Percentiles rank a stretch among this genome's conserved stretches.
phyloP scores from a whole-genome alignment of 208 protist species.

The Entamoeba moshkovskii region DNA sequence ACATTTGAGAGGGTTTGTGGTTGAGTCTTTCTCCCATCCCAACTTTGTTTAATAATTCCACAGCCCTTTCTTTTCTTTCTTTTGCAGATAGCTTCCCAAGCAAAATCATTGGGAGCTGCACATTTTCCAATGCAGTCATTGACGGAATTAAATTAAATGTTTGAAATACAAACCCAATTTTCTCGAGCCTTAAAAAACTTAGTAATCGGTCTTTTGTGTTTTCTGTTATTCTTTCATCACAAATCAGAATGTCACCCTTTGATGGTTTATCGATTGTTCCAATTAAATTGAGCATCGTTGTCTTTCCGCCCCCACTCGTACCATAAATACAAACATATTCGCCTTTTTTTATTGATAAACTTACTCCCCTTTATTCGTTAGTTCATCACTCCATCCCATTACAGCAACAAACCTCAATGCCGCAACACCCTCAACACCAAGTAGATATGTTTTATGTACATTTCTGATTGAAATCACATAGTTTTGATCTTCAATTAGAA shows the following conservation, averaged over 20 bases:
- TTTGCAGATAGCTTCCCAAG: not conserved
- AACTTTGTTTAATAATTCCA: not conserved
- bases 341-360: constrained; percentile 60
- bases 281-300: constrained; percentile 79
- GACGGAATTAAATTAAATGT: not conserved
- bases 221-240: not conserved
- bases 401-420: constrained; percentile 46
- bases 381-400: too few species aligned
- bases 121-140: not conserved
- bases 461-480: constrained; percentile 68
- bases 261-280: constrained; percentile 84
- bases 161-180: not conserved
- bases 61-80: not conserved
- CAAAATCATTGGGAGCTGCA: not conserved
- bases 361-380: constrained; percentile 51
- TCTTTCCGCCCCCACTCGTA: constrained; percentile 79
- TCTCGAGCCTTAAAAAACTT: not conserved
- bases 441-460: constrained; percentile 83
- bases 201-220: not conserved
- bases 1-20: not conserved
- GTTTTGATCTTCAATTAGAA: not conserved
- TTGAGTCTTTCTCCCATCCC: not conserved
- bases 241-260: constrained; percentile 41
- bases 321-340: constrained; percentile 78
- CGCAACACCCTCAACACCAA: constrained; percentile 77